A percentile compares a stretch with the other conserved stretches of the same genome.
Evolutionary conservation across 2,329 filamentous ascomycete genomes (phyloP).

Genomic region (Ophiostoma sp.): DNA sequence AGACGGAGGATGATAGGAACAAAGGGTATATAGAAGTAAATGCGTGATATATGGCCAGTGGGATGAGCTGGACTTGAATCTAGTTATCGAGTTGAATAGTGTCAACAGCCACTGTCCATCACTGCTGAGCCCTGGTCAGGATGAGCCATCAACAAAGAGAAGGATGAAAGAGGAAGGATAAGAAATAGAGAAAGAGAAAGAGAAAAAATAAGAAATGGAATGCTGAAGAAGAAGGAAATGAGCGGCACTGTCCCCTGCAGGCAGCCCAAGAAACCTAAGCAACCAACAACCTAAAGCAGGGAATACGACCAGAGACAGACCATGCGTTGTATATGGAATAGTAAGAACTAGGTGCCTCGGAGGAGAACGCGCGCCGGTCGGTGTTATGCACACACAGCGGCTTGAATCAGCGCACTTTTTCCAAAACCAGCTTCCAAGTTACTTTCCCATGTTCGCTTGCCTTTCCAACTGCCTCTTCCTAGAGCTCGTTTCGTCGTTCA

Average conservation of each 20-base stretch:
- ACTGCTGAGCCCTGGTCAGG: neutral
- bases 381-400: neutral
- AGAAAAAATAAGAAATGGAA: neutral
- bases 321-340: neutral
- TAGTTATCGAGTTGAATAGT: neutral
- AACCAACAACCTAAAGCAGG: neutral
- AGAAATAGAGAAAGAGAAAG: neutral
- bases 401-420: neutral
- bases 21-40: neutral
- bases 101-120: conserved; percentile 6
- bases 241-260: neutral
- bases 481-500: neutral
- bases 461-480: neutral
- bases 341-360: neutral
- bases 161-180: neutral
- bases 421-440: neutral
- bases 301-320: neutral
- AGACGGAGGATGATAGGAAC: no score
- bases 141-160: conserved; percentile 1
- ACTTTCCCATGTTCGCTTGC: neutral
- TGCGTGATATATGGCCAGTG: neutral
- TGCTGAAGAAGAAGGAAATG: neutral
- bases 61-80: neutral
- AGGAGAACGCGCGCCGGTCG: neutral
- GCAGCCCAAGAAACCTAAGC: neutral